Evolutionary conservation across 1,284 basidiomycete species (phyloP).

Genomic region (Leccinum subrobustum): DNA sequence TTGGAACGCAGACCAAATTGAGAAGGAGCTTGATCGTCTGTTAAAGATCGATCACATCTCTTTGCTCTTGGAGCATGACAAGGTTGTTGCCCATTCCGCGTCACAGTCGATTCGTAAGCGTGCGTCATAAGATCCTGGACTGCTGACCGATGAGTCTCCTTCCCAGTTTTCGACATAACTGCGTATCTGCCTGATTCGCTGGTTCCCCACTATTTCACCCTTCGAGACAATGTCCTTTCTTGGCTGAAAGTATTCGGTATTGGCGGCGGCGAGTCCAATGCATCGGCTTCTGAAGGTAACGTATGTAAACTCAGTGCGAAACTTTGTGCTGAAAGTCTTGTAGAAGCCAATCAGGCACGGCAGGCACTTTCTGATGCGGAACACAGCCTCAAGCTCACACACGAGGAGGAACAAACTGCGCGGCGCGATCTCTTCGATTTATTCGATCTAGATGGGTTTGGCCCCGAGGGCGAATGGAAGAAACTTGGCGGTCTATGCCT

Average conservation of each 20-base stretch:
- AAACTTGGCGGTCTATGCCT: slow-evolving; percentile 87
- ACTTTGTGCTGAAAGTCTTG: slow-evolving; percentile 2
- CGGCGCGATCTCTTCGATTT: slow-evolving; percentile 59
- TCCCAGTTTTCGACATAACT: slow-evolving; percentile 75
- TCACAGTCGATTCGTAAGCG: slow-evolving; percentile 54
- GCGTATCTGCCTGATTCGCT: slow-evolving; percentile 87
- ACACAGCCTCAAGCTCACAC: slow-evolving; percentile 44
- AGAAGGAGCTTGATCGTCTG: slow-evolving; percentile 64
- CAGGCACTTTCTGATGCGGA: slow-evolving; percentile 65
- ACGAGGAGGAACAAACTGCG: slow-evolving; percentile 48
- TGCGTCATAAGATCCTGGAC: neutral
- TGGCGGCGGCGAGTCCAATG: slow-evolving; percentile 37
- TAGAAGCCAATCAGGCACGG: slow-evolving; percentile 61
- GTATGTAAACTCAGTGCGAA: neutral
- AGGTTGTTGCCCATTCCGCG: slow-evolving; percentile 48
- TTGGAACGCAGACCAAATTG: slow-evolving; percentile 54
- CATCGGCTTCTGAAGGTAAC: slow-evolving; percentile 43
- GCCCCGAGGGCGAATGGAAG: slow-evolving; percentile 91
- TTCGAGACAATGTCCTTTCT: slow-evolving; percentile 64
- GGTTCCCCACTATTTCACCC: slow-evolving; percentile 71
- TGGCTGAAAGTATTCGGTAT: slow-evolving; percentile 72
- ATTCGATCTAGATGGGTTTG: slow-evolving; percentile 69
- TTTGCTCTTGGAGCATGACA: slow-evolving; percentile 74
- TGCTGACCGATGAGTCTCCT: slow-evolving; percentile 9
- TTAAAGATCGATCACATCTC: slow-evolving; percentile 72